Base-by-base conservation (phyloP, 257 asterid species). In the Dorcoceras hygrometricum region DNA sequence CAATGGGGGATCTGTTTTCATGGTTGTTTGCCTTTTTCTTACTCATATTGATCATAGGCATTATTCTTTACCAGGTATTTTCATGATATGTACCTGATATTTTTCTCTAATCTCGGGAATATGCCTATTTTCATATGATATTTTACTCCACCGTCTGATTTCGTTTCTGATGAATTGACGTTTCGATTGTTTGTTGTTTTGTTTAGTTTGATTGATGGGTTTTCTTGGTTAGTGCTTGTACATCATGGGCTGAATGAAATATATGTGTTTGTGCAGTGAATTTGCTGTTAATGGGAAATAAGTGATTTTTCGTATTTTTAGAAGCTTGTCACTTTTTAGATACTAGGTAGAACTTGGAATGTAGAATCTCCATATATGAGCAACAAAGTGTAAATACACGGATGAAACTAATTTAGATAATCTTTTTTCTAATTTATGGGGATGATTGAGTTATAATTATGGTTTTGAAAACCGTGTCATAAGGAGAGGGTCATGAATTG, bases 21-120 rank as follows among this genome's bases (percentile, higher is more conserved):
- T 87, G 97, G 97, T 70, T 86, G 31, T 57, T 84, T 58, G 84
- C 92, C 63, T 90, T 90, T 80, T 79, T 86, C 70, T 80, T 88
- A 43, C 78, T 77, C 71, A 82, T 90, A 11, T 82, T 78, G 48
- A 55, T 88, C 67, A 79, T 88, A 61, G 96, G 79, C 43, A 68
- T 78, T 26, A 70, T 83, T 39, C 87, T 90, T 50, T 90, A 71
- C 80, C 96, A 88, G 97, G 97, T 88, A 70, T 53, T 39, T 50
- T 48, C n/a, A 27, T 46, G 0, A 6, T 5, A 18, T 29, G 29
- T 63, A 19, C 12, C 3, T 25, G 39, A n/a, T 16, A 11, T 11
- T 55, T 46, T 3, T 18, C 26, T 56, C 8, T 12, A 46, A 25
- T 19, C 16, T 0, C 54, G 19, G 28, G 10, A 51, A 23, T 64